Evolutionary conservation across 208 protist species (phyloP), one percentile per base, ranked within the genome.

Genomic region (Leishmania amazonensis): DNA sequence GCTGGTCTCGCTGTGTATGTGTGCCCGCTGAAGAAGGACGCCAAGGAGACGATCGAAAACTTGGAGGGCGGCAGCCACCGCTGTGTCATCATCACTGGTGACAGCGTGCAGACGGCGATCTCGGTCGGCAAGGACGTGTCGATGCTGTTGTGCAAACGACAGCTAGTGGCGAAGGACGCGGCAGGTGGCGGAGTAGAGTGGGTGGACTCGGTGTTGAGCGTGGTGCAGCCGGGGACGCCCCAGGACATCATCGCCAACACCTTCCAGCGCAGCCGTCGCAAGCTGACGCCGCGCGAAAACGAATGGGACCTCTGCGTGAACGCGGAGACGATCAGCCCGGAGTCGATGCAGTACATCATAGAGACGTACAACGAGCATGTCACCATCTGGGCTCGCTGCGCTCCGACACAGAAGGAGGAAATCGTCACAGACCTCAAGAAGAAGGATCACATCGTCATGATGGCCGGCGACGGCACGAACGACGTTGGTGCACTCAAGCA

Each of bases 401-500:
- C 95, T 3, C 96, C 96, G 28, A 91, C 94, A 38, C 91, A 97
- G 80, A 98, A 98, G 86, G 92, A 97, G 81, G 89, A 87, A 58
- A 98, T 98, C 76, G 90, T 99, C 13, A 92, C 81, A 17, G 88
- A 94, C 62, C 88, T 99, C 15, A 98, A 98, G 85, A 79, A 91
- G 64, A 91, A 95, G 84, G 86, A 88, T 8, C 90, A 97, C 81
- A 90, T 94, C n/a, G 95, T 97, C 49, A 91, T 99, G 77, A 98
- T 99, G 94, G 90, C 93, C 24, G 96, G 97, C 70, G 97, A 99
- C 87, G 97, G 97, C 80, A 98, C 96, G n/a, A 99, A 99, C 89
- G 97, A 99, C 88, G 99, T 99, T 21, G 99, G 99, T 45, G 99
- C 99, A 38, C 92, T 99, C 11, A 99, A 99, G 90, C 97, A 99